A percentile compares a stretch with the other conserved stretches of the same genome.
Evolutionary conservation across 1,139 yeast species (phyloP).

Genomic region (Debaryomyces nepalensis): DNA sequence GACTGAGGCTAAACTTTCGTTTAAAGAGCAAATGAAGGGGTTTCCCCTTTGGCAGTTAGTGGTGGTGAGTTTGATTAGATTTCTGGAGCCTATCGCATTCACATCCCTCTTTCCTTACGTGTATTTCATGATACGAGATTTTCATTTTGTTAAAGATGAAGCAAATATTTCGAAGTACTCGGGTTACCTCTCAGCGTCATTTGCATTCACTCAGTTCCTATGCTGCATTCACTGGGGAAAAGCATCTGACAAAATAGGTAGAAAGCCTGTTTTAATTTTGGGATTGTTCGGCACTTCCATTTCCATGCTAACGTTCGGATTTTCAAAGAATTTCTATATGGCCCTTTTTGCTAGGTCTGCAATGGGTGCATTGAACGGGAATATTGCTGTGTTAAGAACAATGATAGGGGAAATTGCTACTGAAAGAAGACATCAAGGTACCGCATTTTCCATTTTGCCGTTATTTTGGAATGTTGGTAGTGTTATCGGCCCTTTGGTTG

Average conservation of each 20-base stretch:
- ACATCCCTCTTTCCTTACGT: conserved; percentile 46
- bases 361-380: conserved; percentile 43
- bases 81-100: conserved; percentile 44
- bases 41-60: conserved; percentile 42
- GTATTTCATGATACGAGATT: conserved; percentile 46
- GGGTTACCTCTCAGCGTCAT: conserved; percentile 43
- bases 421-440: conserved; percentile 41
- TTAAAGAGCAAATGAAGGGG: conserved; percentile 34
- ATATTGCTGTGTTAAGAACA: conserved; percentile 43
- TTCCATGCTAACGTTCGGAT: conserved; percentile 38
- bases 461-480: conserved; percentile 41
- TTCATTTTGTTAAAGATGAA: conserved; percentile 38
- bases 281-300: conserved; percentile 39
- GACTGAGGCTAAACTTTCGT: conserved; percentile 17
- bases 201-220: conserved; percentile 43
- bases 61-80: conserved; percentile 37
- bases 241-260: conserved; percentile 37
- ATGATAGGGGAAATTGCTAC: conserved; percentile 44
- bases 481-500: conserved; percentile 59
- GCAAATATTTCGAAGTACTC: conserved; percentile 42
- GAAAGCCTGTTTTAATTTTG: conserved; percentile 36
- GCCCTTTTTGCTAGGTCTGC: conserved; percentile 38
- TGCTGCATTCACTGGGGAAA: conserved; percentile 45
- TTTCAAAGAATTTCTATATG: conserved; percentile 37
- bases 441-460: conserved; percentile 43